A percentile compares a stretch with the other conserved stretches of the same genome.
These are phyloP conservation scores for Emergomyces orientalis DNA, from an alignment of 2,329 filamentous ascomycete species.

Conservation along the genomic window DNA sequence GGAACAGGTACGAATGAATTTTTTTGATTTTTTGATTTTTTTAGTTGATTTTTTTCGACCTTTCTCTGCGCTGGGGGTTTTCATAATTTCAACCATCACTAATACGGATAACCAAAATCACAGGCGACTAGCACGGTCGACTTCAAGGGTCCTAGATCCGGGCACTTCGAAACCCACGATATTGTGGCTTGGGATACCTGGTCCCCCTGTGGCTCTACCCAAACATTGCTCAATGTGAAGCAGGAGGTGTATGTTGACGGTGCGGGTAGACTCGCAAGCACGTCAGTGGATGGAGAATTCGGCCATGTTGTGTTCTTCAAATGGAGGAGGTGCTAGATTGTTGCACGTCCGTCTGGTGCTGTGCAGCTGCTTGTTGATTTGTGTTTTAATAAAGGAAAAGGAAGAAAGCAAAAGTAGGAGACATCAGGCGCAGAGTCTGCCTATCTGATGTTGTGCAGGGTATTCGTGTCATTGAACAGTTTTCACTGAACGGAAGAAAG, in stretches of 20 bases:
- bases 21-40: not conserved
- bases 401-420: too few relatives aligned
- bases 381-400: not conserved
- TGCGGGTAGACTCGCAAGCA: slow-evolving; percentile 4
- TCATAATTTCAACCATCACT: not conserved
- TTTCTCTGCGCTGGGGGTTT: not conserved
- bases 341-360: not conserved
- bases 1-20: slow-evolving; percentile 9
- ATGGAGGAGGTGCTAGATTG: slow-evolving; percentile 1
- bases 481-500: not conserved
- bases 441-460: not conserved
- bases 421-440: too few relatives aligned
- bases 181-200: slow-evolving; percentile 6
- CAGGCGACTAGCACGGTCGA: slow-evolving; percentile 1
- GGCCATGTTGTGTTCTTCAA: slow-evolving; percentile 4
- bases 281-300: slow-evolving; percentile 4
- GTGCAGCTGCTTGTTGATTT: not conserved
- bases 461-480: not conserved
- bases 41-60: not conserved
- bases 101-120: not conserved
- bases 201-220: slow-evolving; percentile 6
- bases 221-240: slow-evolving; percentile 5
- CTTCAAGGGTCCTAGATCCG: slow-evolving; percentile 2
- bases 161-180: not conserved
- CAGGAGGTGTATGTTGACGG: slow-evolving; percentile 3